Conservation (phyloP, 2,329 filamentous ascomycete species). For the Trichoderma arundinaceum region DNA sequence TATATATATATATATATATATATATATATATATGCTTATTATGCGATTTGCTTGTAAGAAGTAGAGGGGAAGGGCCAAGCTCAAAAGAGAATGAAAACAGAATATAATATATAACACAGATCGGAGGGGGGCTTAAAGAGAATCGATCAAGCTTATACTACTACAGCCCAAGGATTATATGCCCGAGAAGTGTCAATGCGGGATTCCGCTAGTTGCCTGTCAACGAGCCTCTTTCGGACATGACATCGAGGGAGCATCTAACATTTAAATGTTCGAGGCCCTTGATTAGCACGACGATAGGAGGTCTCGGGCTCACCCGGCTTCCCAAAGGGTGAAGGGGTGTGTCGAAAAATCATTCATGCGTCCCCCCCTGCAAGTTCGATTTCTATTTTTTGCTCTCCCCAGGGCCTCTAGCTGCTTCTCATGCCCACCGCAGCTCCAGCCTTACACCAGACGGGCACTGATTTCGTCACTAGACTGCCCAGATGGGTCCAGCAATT, state of each 20-base stretch:
- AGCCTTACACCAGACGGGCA: constrained; percentile 18
- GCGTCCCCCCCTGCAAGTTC: constrained; percentile 16
- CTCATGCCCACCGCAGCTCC: constrained; percentile 10
- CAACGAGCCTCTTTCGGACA: constrained; percentile 2
- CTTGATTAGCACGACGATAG: constrained; percentile 4
- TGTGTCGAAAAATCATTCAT: constrained; percentile 2
- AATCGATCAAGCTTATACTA: constrained; percentile 8
- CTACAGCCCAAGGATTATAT: neutral
- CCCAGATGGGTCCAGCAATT: constrained; percentile 4
- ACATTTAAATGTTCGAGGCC: constrained; percentile 10
- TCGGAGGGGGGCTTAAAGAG: neutral
- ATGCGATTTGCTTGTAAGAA: neutral
- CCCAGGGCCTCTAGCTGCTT: constrained; percentile 1
- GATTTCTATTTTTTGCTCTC: constrained; percentile 25
- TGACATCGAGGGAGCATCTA: neutral
- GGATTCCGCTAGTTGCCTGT: constrained; percentile 8
- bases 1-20: neutral
- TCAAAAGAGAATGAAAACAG: neutral
- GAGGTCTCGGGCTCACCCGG: constrained; percentile 11
- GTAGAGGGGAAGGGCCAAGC: neutral
- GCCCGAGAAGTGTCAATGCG: neutral
- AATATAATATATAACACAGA: neutral
- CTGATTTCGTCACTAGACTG: constrained; percentile 15
- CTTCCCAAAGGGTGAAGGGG: constrained; percentile 14
- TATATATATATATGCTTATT: neutral